Evolutionary conservation across 2,329 filamentous ascomycete species (phyloP).

Genomic region (Pseudogymnoascus verrucosus): DNA sequence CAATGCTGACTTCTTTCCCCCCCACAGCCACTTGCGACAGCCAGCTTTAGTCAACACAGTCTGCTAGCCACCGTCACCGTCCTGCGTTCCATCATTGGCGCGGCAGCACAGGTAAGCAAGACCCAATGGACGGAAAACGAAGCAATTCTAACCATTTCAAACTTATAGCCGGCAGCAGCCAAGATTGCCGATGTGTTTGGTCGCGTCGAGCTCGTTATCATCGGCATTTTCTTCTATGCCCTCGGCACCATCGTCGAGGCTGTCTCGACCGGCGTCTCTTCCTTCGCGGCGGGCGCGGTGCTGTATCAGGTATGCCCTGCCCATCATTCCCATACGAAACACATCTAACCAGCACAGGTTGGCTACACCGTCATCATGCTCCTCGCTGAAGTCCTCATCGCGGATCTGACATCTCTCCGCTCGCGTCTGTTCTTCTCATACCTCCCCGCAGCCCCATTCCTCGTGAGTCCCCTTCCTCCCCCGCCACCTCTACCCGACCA

Average conservation of each 20-base stretch:
- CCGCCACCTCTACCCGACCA: too few relatives aligned
- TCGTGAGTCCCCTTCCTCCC: constrained; percentile 28
- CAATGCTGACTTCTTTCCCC: background rate
- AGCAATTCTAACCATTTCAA: background rate
- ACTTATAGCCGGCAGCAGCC: constrained; percentile 43
- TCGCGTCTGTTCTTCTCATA: constrained; percentile 58
- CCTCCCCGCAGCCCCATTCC: constrained; percentile 50
- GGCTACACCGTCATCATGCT: constrained; percentile 56
- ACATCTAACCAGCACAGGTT: constrained; percentile 30
- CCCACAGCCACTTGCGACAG: constrained; percentile 43
- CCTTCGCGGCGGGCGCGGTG: constrained; percentile 50
- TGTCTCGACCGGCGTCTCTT: constrained; percentile 37
- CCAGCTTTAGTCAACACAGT: constrained; percentile 43
- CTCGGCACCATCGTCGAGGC: constrained; percentile 44
- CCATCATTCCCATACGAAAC: background rate
- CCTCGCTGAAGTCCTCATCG: constrained; percentile 56
- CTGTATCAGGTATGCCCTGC: constrained; percentile 40
- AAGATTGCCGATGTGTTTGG: constrained; percentile 58
- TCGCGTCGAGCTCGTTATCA: constrained; percentile 47
- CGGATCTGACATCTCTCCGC: constrained; percentile 55
- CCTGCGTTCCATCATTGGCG: constrained; percentile 50
- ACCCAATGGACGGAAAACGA: background rate
- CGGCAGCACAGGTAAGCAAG: constrained; percentile 36
- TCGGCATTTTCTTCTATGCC: constrained; percentile 44
- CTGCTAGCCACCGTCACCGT: constrained; percentile 51